Evolutionary conservation across 805 yeast genomes (phyloP).

Genomic region (Ogataea henricii): DNA sequence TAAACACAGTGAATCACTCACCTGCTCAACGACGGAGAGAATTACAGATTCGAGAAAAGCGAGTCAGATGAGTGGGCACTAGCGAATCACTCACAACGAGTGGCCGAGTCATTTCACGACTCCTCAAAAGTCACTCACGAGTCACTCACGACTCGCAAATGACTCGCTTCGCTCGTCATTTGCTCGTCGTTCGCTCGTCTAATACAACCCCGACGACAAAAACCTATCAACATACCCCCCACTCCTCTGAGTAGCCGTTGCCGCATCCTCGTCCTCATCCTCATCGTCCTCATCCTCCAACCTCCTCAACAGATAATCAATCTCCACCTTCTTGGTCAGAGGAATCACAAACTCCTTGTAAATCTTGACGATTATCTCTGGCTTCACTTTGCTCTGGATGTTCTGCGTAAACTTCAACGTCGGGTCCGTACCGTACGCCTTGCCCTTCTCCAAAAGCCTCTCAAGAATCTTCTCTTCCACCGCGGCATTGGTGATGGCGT

Average conservation of each 20-base stretch:
- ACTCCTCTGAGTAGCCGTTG: slow-evolving; percentile 17
- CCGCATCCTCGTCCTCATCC: slow-evolving; percentile 29
- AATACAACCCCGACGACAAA: slow-evolving; percentile 23
- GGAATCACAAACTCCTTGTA: slow-evolving; percentile 91
- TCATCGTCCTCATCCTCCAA: slow-evolving; percentile 53
- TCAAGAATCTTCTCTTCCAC: slow-evolving; percentile 85
- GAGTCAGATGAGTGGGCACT: too few relatives aligned
- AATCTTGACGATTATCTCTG: slow-evolving; percentile 77
- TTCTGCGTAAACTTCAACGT: slow-evolving; percentile 68
- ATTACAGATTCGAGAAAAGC: too few relatives aligned
- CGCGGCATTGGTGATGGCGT: slow-evolving; percentile 79
- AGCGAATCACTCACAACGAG: too few relatives aligned
- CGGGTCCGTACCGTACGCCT: slow-evolving; percentile 87
- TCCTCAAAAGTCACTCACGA: too few relatives aligned
- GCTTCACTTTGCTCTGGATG: slow-evolving; percentile 72
- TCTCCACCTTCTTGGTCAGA: slow-evolving; percentile 91
- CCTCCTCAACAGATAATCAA: slow-evolving; percentile 84
- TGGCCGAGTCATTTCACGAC: too few relatives aligned
- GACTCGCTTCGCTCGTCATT: too few relatives aligned
- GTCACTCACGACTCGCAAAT: too few relatives aligned
- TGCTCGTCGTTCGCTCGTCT: too few relatives aligned
- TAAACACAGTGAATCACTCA: too few relatives aligned
- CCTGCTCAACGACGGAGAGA: too few relatives aligned
- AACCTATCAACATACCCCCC: slow-evolving; percentile 28
- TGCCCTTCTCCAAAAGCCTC: slow-evolving; percentile 78